Evolutionary conservation across 768 basidiomycete genomes (phyloP), one percentile per base, ranked within the genome.

Genomic region (Tulasnella sp.): DNA sequence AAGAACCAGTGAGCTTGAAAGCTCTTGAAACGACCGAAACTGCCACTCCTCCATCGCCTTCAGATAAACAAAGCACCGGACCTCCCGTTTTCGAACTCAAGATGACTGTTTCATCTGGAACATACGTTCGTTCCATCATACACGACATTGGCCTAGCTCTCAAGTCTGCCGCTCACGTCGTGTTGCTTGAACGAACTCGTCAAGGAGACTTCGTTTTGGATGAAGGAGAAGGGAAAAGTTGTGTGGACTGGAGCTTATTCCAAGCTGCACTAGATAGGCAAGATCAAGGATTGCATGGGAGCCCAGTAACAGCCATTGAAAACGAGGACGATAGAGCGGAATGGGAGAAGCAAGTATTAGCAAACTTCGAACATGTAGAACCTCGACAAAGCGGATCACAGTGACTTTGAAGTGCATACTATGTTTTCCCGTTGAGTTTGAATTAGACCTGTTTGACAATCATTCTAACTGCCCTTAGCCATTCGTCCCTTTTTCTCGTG

Each of bases 81-180:
- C 86, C 92, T 1, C 74, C 81, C 0, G 82, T 82, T 19, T 95
- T 98, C 64, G 80, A 82, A 7, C 70, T 99, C 56, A 76, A 75
- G 49, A 93, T 99, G 91, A 83, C 73, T 56, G 95, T 98, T 5
- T 92, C 91, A 7, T 85, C 87, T 24, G 95, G 95, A 34, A 98
- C 95, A 12, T 99, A 99, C 60, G 92, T 99, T 48, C 82, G 95
- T 44, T 91, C 85, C 1, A 83, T 99, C 57, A 83, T 92, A 37
- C 90, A 98, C 63, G 95, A 99, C 63, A 72, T 99, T 6, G 89
- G 83, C 13, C 78, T 78, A 56, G 75, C 79, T 1, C 62, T 99
- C 16, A 87, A 81, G 2, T 87, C 84, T 22, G 87, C 87, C 4
- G 95, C 90, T 0, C 90, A 95, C 63, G 91, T 99, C 34, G 91